Percentiles rank a stretch among this genome's conserved stretches.
Conservation (phyloP, 2,329 filamentous ascomycete genomes). For the Fusarium nurragi region DNA sequence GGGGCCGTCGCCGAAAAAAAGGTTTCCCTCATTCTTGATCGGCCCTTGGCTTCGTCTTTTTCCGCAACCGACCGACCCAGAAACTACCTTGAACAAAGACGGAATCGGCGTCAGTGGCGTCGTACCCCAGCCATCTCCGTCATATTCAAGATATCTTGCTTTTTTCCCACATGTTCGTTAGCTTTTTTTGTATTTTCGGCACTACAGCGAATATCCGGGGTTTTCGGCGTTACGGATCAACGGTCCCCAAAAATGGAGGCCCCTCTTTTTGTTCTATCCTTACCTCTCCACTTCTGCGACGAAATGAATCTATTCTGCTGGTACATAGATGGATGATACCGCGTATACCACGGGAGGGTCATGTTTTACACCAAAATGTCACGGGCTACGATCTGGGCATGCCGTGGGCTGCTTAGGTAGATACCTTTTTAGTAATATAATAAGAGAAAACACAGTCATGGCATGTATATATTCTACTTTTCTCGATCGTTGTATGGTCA, state of each 20-base stretch:
- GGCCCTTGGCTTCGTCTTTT: constrained; percentile 10
- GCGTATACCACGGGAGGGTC: constrained; percentile 26
- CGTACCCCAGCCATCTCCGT: constrained; percentile 3
- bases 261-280: not conserved
- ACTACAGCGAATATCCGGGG: constrained; percentile 25
- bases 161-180: not conserved
- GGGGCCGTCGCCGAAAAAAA: not conserved
- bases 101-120: constrained; percentile 6
- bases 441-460: constrained; percentile 13
- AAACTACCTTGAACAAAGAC: not conserved
- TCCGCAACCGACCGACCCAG: constrained; percentile 12
- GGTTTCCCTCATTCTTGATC: not conserved
- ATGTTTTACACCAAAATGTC: not conserved
- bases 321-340: constrained; percentile 16
- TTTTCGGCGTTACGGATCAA: constrained; percentile 20
- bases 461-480: not conserved
- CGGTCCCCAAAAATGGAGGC: constrained; percentile 11
- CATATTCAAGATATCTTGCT: not conserved
- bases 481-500: not conserved
- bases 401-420: constrained; percentile 10
- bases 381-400: not conserved
- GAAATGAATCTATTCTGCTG: constrained; percentile 10
- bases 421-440: constrained; percentile 23
- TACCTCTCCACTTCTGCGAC: constrained; percentile 20
- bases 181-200: not conserved